Conservation (phyloP, 2,329 filamentous ascomycete genomes). For the Colletotrichum euphorbiae region DNA sequence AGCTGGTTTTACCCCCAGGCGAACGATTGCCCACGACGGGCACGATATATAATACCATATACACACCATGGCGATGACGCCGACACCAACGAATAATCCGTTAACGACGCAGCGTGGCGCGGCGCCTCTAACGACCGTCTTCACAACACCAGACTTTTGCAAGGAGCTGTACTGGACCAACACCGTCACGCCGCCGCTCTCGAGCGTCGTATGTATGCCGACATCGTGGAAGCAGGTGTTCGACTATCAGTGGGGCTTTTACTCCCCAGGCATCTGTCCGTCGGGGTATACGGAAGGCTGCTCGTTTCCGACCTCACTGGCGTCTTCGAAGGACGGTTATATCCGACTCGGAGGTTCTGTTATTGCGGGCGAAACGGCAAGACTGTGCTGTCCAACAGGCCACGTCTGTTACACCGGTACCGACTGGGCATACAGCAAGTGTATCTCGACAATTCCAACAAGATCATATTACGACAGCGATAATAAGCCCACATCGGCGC, state of each 20-base stretch:
- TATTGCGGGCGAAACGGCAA: conserved; percentile 27
- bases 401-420: conserved; percentile 26
- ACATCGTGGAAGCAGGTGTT: conserved; percentile 34
- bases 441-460: conserved; percentile 37
- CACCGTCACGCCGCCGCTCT: conserved; percentile 33
- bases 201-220: conserved; percentile 35
- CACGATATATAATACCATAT: neutral
- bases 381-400: conserved; percentile 32
- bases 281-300: conserved; percentile 37
- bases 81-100: conserved; percentile 21
- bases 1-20: neutral
- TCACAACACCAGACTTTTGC: conserved; percentile 37
- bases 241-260: conserved; percentile 39
- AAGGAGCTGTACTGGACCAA: conserved; percentile 27
- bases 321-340: conserved; percentile 3
- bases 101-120: conserved; percentile 29
- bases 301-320: conserved; percentile 26
- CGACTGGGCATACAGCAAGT: conserved; percentile 36
- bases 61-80: conserved; percentile 23
- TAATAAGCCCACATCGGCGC: conserved; percentile 13
- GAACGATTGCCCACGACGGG: neutral
- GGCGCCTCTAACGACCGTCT: conserved; percentile 37
- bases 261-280: conserved; percentile 41
- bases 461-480: conserved; percentile 14
- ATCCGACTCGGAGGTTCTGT: conserved; percentile 21